Percentiles rank a stretch among this genome's conserved stretches.
Evolutionary conservation across 306 rosid genomes (phyloP).

Genomic region (Oxytropis ochrocephala): DNA sequence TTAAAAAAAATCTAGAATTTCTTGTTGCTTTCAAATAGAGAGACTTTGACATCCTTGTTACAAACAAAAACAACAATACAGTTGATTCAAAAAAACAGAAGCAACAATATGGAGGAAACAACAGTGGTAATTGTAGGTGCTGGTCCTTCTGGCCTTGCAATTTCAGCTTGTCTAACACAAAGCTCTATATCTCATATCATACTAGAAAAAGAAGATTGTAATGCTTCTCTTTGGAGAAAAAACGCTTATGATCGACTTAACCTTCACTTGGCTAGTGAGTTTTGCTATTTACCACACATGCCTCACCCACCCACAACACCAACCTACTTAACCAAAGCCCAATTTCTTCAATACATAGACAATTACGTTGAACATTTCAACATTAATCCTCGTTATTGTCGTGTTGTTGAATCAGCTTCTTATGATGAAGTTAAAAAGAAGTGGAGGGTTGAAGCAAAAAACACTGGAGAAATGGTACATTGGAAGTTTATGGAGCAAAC

Average conservation of each 20-base stretch:
- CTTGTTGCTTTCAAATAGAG: too few relatives aligned
- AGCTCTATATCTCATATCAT: slow-evolving; percentile 27
- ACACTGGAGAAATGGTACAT: neutral
- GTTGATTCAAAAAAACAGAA: too few relatives aligned
- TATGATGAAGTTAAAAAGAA: neutral
- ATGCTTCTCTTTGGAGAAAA: slow-evolving; percentile 50
- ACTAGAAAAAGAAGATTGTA: slow-evolving; percentile 44
- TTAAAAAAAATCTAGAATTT: too few relatives aligned
- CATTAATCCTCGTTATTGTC: slow-evolving; percentile 26
- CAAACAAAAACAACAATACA: too few relatives aligned
- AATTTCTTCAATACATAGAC: slow-evolving; percentile 29
- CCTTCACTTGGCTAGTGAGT: slow-evolving; percentile 40
- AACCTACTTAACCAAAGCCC: slow-evolving; percentile 23
- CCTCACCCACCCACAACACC: slow-evolving; percentile 20
- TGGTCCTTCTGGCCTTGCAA: slow-evolving; percentile 49
- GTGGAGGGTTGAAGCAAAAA: slow-evolving; percentile 30
- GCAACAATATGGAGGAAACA: slow-evolving; percentile 12
- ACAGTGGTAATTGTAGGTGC: slow-evolving; percentile 32
- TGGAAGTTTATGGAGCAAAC: slow-evolving; percentile 16
- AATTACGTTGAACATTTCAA: slow-evolving; percentile 22
- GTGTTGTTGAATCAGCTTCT: slow-evolving; percentile 15
- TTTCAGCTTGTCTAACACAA: slow-evolving; percentile 28
- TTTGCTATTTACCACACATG: slow-evolving; percentile 29
- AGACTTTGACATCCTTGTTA: too few relatives aligned
- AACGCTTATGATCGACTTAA: slow-evolving; percentile 34